These are phyloP conservation scores for Verticillium zaregamsianum DNA, from an alignment of 2,329 filamentous ascomycete species.

Conservation along the genomic window DNA sequence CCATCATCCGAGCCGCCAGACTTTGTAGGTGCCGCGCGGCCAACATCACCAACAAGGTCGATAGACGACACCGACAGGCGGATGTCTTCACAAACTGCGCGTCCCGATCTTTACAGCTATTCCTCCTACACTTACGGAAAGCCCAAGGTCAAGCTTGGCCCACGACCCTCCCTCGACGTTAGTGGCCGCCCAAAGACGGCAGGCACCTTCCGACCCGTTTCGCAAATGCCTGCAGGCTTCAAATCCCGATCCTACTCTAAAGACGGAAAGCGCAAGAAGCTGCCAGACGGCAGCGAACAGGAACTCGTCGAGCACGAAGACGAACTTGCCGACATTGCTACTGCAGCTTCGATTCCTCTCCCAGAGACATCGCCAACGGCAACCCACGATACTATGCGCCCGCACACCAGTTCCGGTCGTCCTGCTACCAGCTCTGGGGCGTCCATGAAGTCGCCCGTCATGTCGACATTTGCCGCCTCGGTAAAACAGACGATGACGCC, in stretches of 20 bases:
- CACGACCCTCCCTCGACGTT: constrained; percentile 71
- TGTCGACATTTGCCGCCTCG: constrained; percentile 37
- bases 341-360: constrained; percentile 17
- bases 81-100: constrained; percentile 48
- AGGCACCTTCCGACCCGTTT: constrained; percentile 61
- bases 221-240: constrained; percentile 75
- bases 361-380: not conserved
- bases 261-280: constrained; percentile 47
- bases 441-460: constrained; percentile 33
- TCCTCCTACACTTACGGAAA: constrained; percentile 52
- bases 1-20: constrained; percentile 45
- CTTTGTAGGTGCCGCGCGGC: constrained; percentile 43
- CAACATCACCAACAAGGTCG: constrained; percentile 40
- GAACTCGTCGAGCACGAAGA: constrained; percentile 21
- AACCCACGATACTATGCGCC: constrained; percentile 21
- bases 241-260: constrained; percentile 57
- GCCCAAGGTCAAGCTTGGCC: constrained; percentile 84
- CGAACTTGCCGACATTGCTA: constrained; percentile 24
- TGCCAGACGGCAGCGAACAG: constrained; percentile 20
- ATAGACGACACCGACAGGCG: constrained; percentile 37
- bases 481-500: constrained; percentile 62
- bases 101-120: constrained; percentile 46
- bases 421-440: constrained; percentile 42
- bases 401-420: constrained; percentile 29
- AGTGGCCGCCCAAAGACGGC: constrained; percentile 57